Evolutionary conservation across 2,329 filamentous ascomycete genomes (phyloP), one percentile per base, ranked within the genome.

Genomic region (Talaromyces sp.): DNA sequence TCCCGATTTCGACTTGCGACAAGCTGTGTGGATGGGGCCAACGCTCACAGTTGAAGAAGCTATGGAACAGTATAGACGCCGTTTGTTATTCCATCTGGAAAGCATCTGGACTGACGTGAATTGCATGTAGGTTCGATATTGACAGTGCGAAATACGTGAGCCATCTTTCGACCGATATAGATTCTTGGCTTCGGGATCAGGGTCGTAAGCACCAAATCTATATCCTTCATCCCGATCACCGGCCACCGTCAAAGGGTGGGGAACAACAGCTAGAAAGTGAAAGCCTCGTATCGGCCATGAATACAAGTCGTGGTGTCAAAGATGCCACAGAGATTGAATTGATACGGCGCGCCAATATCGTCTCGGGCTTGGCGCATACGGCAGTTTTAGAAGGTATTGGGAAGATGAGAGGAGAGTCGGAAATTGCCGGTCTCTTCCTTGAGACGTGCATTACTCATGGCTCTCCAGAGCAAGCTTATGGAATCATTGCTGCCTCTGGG

Each of bases 381-480:
- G 83, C 82, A 18, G 84, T 90, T 3, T 76, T 91, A 47, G 77
- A 85, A 67, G 78, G 77, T 36, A 89, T 89, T 36, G 83, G 82
- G 66, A 78, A 80, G 30, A 90, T 89, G 28, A 81, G 80, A 66
- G 94, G 92, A 69, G 93, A 98, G 81, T 83, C 86, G 36, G 90
- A 97, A 73, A 85, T 97, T 34, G 89, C 96, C 73, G 93, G 87
- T 1, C 77, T 88, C 0, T 96, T 97, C 73, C 75, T 96, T 10
- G 87, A 91, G 72, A 82, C 83, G 33, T 96, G 91, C 73, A 85
- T 95, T 63, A 84, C 87, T 57, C 83, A 88, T 64, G 90, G 90
- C 28, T 89, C 89, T 58, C 89, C 87, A 72, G 87, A 95, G 68
- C 92, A 96, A 80, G 89, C 94, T 0, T 98, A 98, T 76, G 86